A percentile compares a stretch with the other conserved stretches of the same genome.
Evolutionary conservation across 202 grass and related monocot genomes (phyloP).

Genomic region (Carex arenaria): DNA sequence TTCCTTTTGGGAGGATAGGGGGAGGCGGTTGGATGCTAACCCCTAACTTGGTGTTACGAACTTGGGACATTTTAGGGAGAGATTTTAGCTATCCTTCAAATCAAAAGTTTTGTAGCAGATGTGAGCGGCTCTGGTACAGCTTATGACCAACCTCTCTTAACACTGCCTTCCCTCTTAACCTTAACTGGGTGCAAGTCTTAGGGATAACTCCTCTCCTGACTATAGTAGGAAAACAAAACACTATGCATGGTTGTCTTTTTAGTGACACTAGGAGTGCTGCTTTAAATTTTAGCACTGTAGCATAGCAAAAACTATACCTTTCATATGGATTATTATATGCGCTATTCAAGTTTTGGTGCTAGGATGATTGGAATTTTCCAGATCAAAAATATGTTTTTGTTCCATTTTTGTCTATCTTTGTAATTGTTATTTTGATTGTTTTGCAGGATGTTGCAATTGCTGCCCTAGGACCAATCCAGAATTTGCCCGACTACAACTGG

Average conservation of each 20-base stretch:
- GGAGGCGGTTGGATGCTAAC: not conserved
- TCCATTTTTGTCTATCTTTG: not conserved
- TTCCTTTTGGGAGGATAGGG: not conserved
- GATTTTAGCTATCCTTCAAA: not conserved
- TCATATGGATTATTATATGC: not conserved
- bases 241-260: not conserved
- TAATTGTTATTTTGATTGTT: not conserved
- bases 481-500: constrained; percentile 98
- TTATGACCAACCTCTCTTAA: no score
- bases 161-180: not conserved
- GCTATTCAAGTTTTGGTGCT: not conserved
- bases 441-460: constrained; percentile 80
- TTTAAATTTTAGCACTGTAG: not conserved
- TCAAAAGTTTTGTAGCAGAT: not conserved
- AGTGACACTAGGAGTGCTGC: not conserved
- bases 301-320: not conserved
- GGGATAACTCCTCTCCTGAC: not conserved
- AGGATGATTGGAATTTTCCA: not conserved
- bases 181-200: not conserved
- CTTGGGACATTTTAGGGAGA: not conserved
- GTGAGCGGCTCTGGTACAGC: no score
- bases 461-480: constrained; percentile 85
- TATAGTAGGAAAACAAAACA: not conserved
- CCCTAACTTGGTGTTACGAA: not conserved
- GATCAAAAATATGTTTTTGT: not conserved